A percentile compares a stretch with the other conserved stretches of the same genome.
Evolutionary conservation across 2,329 filamentous ascomycete species (phyloP).

Genomic region (Fusarium veterinarium): DNA sequence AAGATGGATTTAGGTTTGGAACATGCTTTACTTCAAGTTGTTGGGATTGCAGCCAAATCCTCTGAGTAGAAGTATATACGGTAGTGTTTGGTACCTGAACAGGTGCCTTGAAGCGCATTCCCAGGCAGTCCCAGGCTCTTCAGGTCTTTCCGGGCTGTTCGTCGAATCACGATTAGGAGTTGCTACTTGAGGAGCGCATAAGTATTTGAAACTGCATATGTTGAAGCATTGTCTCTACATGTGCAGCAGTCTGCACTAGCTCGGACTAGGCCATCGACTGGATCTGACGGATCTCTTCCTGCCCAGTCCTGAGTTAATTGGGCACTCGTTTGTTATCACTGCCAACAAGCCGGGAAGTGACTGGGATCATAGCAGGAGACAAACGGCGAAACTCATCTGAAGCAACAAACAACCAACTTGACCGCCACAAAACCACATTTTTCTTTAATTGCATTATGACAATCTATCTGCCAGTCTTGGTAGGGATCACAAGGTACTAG

Average conservation of each 20-base stretch:
- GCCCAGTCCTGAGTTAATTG: slow-evolving; percentile 27
- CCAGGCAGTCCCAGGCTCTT: slow-evolving; percentile 33
- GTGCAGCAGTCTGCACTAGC: slow-evolving; percentile 9
- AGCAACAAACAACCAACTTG: slow-evolving; percentile 3
- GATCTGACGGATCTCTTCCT: slow-evolving; percentile 31
- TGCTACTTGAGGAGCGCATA: not conserved
- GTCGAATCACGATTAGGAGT: slow-evolving; percentile 13
- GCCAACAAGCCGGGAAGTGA: slow-evolving; percentile 7
- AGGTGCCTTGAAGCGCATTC: not conserved
- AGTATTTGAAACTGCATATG: not conserved
- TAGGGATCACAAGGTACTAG: not conserved
- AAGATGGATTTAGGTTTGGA: slow-evolving; percentile 29
- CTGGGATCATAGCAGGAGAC: slow-evolving; percentile 14
- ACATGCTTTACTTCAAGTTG: slow-evolving; percentile 22
- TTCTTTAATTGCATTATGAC: not conserved
- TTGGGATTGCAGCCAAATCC: slow-evolving; percentile 11
- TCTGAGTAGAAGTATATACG: not conserved
- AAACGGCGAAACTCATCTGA: slow-evolving; percentile 12
- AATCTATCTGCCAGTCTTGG: not conserved
- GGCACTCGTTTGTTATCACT: slow-evolving; percentile 25
- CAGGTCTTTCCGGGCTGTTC: slow-evolving; percentile 3
- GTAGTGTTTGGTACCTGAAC: slow-evolving; percentile 9
- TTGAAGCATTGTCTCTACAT: not conserved
- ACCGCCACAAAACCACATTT: not conserved
- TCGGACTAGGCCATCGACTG: slow-evolving; percentile 36